A percentile compares a stretch with the other conserved stretches of the same genome.
phyloP scores from a whole-genome alignment of 2,329 filamentous ascomycete genomes.

The Aureobasidium sp. region DNA sequence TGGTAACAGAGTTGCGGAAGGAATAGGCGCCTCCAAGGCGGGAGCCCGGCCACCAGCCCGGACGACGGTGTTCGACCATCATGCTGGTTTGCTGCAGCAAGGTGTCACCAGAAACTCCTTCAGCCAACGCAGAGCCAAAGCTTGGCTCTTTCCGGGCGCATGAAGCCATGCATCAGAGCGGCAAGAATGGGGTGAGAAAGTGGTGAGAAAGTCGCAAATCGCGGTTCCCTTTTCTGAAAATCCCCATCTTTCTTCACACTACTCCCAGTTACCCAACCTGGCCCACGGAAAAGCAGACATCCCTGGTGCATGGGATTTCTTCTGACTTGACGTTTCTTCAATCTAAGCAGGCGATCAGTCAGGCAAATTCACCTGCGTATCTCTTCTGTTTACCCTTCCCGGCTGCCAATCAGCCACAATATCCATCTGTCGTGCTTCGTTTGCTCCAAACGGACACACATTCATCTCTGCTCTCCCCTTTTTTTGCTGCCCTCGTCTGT shows the following conservation, averaged over 20 bases:
- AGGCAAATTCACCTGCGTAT: neutral
- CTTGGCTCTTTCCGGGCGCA: neutral
- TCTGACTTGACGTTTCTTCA: neutral
- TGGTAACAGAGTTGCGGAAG: neutral
- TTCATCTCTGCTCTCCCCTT: neutral
- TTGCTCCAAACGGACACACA: neutral
- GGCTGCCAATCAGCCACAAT: conserved; percentile 2
- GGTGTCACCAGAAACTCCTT: neutral
- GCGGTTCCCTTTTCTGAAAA: neutral
- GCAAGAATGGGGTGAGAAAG: neutral
- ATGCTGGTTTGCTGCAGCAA: neutral
- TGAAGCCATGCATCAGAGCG: neutral
- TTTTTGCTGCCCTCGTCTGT: neutral
- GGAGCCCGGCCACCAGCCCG: neutral
- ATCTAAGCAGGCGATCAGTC: neutral
- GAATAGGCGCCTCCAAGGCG: neutral
- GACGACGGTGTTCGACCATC: neutral
- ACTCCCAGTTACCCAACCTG: neutral
- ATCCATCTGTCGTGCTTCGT: conserved; percentile 8
- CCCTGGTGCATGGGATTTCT: conserved; percentile 1
- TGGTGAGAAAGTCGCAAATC: neutral
- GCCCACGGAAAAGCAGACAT: neutral
- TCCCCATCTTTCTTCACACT: neutral
- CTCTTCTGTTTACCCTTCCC: neutral
- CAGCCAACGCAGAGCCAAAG: neutral